Percentiles rank a stretch among this genome's conserved stretches.
Evolutionary conservation across 2,329 filamentous ascomycete species (phyloP).

Genomic region (Macroventuria anomochaeta): DNA sequence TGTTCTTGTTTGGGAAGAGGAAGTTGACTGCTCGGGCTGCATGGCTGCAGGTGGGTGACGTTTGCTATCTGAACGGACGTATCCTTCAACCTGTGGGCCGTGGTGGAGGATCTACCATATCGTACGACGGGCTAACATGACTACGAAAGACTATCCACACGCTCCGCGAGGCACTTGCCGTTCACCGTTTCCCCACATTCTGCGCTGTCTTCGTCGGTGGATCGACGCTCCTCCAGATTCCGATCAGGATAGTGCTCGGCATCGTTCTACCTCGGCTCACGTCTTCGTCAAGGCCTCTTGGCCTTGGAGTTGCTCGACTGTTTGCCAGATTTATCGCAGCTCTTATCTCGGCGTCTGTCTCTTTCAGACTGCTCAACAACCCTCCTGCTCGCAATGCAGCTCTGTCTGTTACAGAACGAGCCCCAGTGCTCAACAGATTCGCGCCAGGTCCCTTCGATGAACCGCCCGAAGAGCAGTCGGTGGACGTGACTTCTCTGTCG

Average conservation of each 20-base stretch:
- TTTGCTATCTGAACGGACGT: background rate
- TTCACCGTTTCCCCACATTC: constrained; percentile 60
- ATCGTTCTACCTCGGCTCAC: constrained; percentile 7
- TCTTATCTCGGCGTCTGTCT: constrained; percentile 57
- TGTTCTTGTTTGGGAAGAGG: constrained; percentile 25
- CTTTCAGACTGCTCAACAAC: constrained; percentile 58
- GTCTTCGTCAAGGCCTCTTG: constrained; percentile 19
- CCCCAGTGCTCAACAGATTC: constrained; percentile 16
- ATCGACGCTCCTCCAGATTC: constrained; percentile 54
- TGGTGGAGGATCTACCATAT: background rate
- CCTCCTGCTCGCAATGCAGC: constrained; percentile 28
- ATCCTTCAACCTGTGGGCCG: too few species aligned
- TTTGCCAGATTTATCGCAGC: constrained; percentile 53
- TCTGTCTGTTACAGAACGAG: background rate
- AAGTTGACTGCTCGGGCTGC: constrained; percentile 28
- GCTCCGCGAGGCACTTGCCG: constrained; percentile 50
- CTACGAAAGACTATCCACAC: constrained; percentile 26
- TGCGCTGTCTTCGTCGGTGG: constrained; percentile 61
- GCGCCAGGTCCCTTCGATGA: constrained; percentile 34
- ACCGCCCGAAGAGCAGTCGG: constrained; percentile 28
- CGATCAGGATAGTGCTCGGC: constrained; percentile 32
- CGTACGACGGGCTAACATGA: background rate
- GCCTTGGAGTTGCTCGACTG: background rate
- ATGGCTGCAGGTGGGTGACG: constrained; percentile 30
- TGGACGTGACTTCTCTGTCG: constrained; percentile 17